These are phyloP conservation scores for Berkeleyomyces rouxiae DNA, from an alignment of 2,329 filamentous ascomycete genomes.

Conservation along the genomic window DNA sequence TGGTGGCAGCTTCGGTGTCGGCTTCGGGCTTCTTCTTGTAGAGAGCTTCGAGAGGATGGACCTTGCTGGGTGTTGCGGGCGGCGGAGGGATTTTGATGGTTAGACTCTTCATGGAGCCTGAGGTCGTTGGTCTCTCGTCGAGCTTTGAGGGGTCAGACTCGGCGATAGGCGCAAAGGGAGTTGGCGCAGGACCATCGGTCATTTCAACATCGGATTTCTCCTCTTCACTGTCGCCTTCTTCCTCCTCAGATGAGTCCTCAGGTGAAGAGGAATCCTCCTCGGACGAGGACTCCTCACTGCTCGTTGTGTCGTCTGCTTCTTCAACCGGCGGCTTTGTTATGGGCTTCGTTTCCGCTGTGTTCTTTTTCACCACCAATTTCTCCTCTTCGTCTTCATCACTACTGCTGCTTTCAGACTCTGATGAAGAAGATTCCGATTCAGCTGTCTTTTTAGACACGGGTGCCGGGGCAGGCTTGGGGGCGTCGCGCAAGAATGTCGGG, in stretches of 20 bases:
- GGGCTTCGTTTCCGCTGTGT: conserved; percentile 7
- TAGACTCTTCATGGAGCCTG: conserved; percentile 32
- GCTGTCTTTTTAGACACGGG: conserved; percentile 15
- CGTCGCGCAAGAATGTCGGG: conserved; percentile 59
- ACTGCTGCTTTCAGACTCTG: conserved; percentile 4
- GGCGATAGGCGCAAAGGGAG: not conserved
- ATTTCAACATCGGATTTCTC: not conserved
- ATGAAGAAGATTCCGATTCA: conserved; percentile 15
- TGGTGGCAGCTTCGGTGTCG: conserved; percentile 22
- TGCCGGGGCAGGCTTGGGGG: conserved; percentile 17
- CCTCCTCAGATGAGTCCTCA: conserved; percentile 14
- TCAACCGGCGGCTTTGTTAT: conserved; percentile 13
- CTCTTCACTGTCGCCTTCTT: conserved; percentile 13
- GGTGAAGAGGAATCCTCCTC: conserved; percentile 11
- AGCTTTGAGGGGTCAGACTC: conserved; percentile 10
- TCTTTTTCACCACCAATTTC: not conserved
- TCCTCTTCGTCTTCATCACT: conserved; percentile 4
- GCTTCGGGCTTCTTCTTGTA: conserved; percentile 49
- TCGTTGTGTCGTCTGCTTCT: conserved; percentile 14
- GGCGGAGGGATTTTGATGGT: conserved; percentile 39
- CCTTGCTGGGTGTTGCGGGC: conserved; percentile 29
- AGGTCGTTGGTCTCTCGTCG: conserved; percentile 27
- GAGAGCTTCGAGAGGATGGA: conserved; percentile 81
- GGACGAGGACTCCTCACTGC: conserved; percentile 16
- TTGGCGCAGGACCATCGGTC: not conserved